These are phyloP conservation scores for Eutrema heterophyllum DNA, from an alignment of 345 rosid species.

Conservation along the genomic window DNA sequence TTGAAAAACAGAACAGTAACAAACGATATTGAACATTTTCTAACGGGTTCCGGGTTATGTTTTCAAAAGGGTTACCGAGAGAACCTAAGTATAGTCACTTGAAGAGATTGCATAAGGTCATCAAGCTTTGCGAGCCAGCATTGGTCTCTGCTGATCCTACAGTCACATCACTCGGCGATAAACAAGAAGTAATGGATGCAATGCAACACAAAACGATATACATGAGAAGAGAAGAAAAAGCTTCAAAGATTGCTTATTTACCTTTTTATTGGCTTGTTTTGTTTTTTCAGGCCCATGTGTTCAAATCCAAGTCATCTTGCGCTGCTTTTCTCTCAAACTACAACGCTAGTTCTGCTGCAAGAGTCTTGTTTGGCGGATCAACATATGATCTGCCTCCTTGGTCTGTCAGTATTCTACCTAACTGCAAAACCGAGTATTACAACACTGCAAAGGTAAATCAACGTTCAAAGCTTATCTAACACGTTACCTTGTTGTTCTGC, in stretches of 20 bases:
- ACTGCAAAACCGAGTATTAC: slow-evolving; percentile 61
- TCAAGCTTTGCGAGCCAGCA: slow-evolving; percentile 64
- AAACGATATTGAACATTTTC: neutral
- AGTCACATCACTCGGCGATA: slow-evolving; percentile 50
- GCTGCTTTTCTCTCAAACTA: slow-evolving; percentile 84
- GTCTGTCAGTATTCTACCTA: slow-evolving; percentile 89
- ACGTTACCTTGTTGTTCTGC: neutral
- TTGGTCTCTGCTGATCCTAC: slow-evolving; percentile 51
- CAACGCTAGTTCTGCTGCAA: slow-evolving; percentile 38
- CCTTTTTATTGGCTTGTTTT: neutral
- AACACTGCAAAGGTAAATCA: slow-evolving; percentile 69
- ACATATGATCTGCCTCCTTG: slow-evolving; percentile 71
- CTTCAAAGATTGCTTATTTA: neutral
- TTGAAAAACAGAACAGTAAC: neutral
- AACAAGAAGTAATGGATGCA: slow-evolving; percentile 49
- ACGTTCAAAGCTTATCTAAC: neutral
- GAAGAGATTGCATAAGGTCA: slow-evolving; percentile 59
- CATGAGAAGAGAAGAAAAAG: neutral
- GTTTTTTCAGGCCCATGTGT: slow-evolving; percentile 57
- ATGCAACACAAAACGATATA: neutral
- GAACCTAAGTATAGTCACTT: slow-evolving; percentile 81
- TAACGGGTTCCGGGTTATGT: neutral
- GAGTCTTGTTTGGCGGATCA: slow-evolving; percentile 48
- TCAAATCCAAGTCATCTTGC: slow-evolving; percentile 51
- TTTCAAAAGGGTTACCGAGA: slow-evolving; percentile 58